A percentile compares a stretch with the other conserved stretches of the same genome.
Evolutionary conservation across 805 yeast species (phyloP).

Genomic region (Maudiozyma bulderi): DNA sequence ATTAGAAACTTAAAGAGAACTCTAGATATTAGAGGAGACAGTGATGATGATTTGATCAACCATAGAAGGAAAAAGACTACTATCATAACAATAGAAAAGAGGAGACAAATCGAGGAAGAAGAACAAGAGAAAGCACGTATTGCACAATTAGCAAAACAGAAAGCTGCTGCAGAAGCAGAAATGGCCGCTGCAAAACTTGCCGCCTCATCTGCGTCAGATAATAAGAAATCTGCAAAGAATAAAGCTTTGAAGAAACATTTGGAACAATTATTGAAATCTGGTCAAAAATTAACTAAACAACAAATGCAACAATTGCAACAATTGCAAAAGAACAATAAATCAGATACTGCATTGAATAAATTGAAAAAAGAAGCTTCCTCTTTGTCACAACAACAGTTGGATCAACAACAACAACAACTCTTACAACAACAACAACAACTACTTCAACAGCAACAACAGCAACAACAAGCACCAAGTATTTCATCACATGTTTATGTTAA

Average conservation of each 20-base stretch:
- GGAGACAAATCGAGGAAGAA: slow-evolving; percentile 9
- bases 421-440: slow-evolving; percentile 11
- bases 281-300: slow-evolving; percentile 18
- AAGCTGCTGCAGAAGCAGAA: slow-evolving; percentile 14
- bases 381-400: not conserved
- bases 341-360: not conserved
- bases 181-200: slow-evolving; percentile 14
- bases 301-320: slow-evolving; percentile 16
- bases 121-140: slow-evolving; percentile 8
- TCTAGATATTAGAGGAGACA: slow-evolving; percentile 67
- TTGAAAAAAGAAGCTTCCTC: not conserved
- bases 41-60: slow-evolving; percentile 67
- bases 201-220: slow-evolving; percentile 10
- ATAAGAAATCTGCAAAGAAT: slow-evolving; percentile 3
- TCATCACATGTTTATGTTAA: slow-evolving; percentile 69
- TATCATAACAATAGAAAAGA: slow-evolving; percentile 16
- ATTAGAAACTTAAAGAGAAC: slow-evolving; percentile 68
- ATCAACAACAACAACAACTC: slow-evolving; percentile 1
- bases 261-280: slow-evolving; percentile 14
- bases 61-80: slow-evolving; percentile 51
- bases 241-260: slow-evolving; percentile 15
- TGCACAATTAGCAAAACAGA: slow-evolving; percentile 10
- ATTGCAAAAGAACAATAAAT: slow-evolving; percentile 7
- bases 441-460: slow-evolving; percentile 12
- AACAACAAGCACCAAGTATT: slow-evolving; percentile 13